Evolutionary conservation across 352 stramenopile genomes (phyloP), one percentile per base, ranked within the genome.

Genomic region (Globisporangium orthogonon): DNA sequence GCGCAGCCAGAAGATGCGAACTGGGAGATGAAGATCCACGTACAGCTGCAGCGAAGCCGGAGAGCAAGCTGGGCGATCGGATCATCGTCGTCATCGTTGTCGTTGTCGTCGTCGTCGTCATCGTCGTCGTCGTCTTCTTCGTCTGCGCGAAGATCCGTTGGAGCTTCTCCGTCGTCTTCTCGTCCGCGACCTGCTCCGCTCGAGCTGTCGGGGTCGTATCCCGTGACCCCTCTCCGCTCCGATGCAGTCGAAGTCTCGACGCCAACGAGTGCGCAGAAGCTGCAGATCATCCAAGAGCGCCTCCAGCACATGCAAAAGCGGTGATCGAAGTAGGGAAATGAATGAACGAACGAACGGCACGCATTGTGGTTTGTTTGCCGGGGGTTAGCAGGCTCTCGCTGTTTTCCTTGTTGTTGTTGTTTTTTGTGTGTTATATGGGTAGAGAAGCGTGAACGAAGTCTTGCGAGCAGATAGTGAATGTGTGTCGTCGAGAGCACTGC

Each of bases 11-110:
- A 52, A 5, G 66, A 73, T 10, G 66, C 67, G 35, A 58, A 63
- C 46, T 89, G 78, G 78, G 67, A 76, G 17, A 87, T 89, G 78
- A 70, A 71, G 50, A 83, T 89, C 39, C 70, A 84, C 61, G 74
- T 86, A 18, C 76, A 85, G 48, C 29, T 49, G 43, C 46, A 55
- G 45, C 45, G 58, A 14, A 29, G 29, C 0, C 29, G 50, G 10
- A 37, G 45, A 14, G 33, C 30, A 17, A 4, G 23, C 4, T 30
- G 30, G 4, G 17, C 50, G 0, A 45, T 7, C 31, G 31, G 31
- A 3, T 37, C 35, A 6, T 54, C 30, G 3, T 37, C 44, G 44
- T 46, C 63, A 15, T 44, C 44, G 40, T n/a, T n/a, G n/a, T n/a
- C n/a, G n/a, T n/a, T n/a, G n/a, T n/a, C n/a, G n/a, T n/a, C n/a